A percentile compares a stretch with the other conserved stretches of the same genome.
Evolutionary conservation across 2,329 filamentous ascomycete species (phyloP).

Genomic region (Mycogone perniciosa): DNA sequence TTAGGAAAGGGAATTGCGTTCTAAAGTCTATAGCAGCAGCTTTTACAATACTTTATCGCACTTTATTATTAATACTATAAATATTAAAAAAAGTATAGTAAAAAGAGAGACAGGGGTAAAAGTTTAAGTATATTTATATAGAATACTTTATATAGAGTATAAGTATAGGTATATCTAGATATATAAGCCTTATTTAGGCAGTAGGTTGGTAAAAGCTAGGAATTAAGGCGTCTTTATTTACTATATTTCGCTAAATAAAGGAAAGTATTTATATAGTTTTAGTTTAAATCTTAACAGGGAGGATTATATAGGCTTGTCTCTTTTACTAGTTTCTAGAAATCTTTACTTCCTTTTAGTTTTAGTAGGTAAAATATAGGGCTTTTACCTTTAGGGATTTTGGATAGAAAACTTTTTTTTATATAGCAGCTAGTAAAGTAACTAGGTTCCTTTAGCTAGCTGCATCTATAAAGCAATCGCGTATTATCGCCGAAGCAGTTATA

Average conservation of each 20-base stretch:
- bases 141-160: no score
- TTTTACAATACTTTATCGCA: no score
- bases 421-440: no score
- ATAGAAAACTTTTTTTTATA: no score
- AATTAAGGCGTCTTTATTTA: not conserved
- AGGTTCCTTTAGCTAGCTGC: no score
- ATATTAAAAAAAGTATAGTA: no score
- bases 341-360: not conserved
- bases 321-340: not conserved
- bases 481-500: no score
- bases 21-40: slow-evolving; percentile 57
- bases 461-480: no score
- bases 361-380: not conserved
- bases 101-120: no score
- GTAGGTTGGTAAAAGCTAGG: not conserved
- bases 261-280: not conserved
- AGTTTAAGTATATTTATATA: no score
- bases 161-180: no score
- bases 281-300: not conserved
- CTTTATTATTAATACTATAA: no score
- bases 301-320: not conserved
- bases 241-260: not conserved
- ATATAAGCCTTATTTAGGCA: not conserved
- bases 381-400: not conserved
- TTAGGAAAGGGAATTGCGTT: slow-evolving; percentile 40